A percentile compares a stretch with the other conserved stretches of the same genome.
These are phyloP conservation scores for Fusarium sp. DNA, from an alignment of 2,329 filamentous ascomycete species.

Conservation along the genomic window DNA sequence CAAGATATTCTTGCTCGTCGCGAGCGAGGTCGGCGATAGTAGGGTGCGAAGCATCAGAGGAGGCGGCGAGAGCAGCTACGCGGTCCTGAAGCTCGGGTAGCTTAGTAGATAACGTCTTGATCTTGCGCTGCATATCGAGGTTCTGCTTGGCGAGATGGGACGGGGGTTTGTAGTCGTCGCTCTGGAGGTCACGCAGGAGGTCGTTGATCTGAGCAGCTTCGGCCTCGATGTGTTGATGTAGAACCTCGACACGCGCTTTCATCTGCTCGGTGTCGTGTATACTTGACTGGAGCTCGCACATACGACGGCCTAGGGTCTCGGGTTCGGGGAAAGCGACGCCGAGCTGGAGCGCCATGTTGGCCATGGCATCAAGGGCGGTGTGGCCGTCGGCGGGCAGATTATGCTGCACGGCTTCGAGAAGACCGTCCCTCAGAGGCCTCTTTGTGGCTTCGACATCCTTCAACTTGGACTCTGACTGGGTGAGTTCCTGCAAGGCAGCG, in stretches of 20 bases:
- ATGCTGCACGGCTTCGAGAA: slow-evolving; percentile 70
- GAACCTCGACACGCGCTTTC: slow-evolving; percentile 66
- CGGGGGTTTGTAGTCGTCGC: slow-evolving; percentile 67
- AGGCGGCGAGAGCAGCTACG: slow-evolving; percentile 59
- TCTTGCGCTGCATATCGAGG: slow-evolving; percentile 79
- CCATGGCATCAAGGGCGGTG: slow-evolving; percentile 71
- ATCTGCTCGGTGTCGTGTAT: slow-evolving; percentile 71
- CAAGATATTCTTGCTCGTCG: slow-evolving; percentile 72
- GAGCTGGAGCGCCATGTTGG: slow-evolving; percentile 66
- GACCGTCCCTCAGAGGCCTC: slow-evolving; percentile 51
- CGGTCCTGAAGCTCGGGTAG: slow-evolving; percentile 74
- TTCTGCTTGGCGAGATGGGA: slow-evolving; percentile 77
- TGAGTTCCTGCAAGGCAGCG: slow-evolving; percentile 70
- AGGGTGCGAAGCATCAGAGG: slow-evolving; percentile 56
- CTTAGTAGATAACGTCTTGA: slow-evolving; percentile 77
- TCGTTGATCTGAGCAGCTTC: slow-evolving; percentile 62
- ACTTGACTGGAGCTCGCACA: slow-evolving; percentile 71
- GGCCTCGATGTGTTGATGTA: slow-evolving; percentile 70
- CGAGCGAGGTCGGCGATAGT: slow-evolving; percentile 71
- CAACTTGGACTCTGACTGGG: slow-evolving; percentile 28
- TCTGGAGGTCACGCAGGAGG: slow-evolving; percentile 61
- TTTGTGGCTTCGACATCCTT: slow-evolving; percentile 44
- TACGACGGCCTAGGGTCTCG: slow-evolving; percentile 64
- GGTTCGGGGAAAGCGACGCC: slow-evolving; percentile 66
- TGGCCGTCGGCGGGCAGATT: slow-evolving; percentile 70